These are phyloP conservation scores for Orbilia ellipsospora DNA, from an alignment of 2,329 filamentous ascomycete species.

Conservation along the genomic window DNA sequence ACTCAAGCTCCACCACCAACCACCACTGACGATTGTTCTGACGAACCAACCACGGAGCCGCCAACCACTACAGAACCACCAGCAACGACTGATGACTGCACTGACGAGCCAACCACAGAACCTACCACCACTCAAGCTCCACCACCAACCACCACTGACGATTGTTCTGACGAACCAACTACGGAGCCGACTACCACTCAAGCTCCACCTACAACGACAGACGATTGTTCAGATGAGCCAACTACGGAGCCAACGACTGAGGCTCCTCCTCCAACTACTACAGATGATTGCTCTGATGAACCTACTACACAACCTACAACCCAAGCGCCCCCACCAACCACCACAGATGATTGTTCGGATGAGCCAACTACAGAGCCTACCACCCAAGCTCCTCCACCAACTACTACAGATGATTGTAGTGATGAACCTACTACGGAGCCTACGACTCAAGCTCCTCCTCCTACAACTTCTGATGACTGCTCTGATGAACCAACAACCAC, in stretches of 20 bases:
- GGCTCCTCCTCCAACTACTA: conserved; percentile 26
- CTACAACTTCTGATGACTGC: conserved; percentile 24
- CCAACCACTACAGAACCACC: conserved; percentile 12
- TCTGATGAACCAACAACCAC: conserved; percentile 25
- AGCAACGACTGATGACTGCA: conserved; percentile 43
- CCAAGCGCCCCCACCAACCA: conserved; percentile 12
- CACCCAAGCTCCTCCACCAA: conserved; percentile 20
- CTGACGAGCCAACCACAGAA: conserved; percentile 25
- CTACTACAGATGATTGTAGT: conserved; percentile 45
- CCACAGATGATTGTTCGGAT: conserved; percentile 20
- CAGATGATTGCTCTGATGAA: conserved; percentile 47
- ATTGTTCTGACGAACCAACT: conserved; percentile 43
- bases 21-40: conserved; percentile 40
- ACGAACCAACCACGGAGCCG: conserved; percentile 27
- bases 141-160: conserved; percentile 25
- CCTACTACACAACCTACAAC: conserved; percentile 22
- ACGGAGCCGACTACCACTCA: conserved; percentile 7
- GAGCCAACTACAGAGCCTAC: conserved; percentile 32
- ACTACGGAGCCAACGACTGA: conserved; percentile 21
- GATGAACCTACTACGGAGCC: conserved; percentile 36
- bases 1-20: conserved; percentile 19
- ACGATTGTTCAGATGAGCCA: conserved; percentile 48
- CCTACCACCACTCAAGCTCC: conserved; percentile 19
- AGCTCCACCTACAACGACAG: conserved; percentile 22
- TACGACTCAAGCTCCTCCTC: conserved; percentile 10